phyloP scores from a whole-genome alignment of 768 basidiomycete species.

The Kwoniella newhampshirensis region DNA sequence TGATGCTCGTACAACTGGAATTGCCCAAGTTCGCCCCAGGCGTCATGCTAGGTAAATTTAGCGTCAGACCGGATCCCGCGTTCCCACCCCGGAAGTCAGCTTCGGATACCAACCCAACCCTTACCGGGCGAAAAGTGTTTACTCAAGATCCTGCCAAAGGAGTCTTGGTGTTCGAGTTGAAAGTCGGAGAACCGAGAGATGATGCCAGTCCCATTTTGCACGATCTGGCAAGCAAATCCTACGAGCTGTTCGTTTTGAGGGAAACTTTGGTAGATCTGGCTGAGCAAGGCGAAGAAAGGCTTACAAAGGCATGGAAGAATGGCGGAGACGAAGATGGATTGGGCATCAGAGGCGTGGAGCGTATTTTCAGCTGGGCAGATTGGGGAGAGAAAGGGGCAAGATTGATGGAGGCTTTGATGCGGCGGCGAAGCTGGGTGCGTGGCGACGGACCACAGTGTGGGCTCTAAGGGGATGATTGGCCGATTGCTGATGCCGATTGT shows the following conservation, averaged over 20 bases:
- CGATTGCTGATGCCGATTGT: background rate
- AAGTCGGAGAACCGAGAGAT: slow-evolving; percentile 20
- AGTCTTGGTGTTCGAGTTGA: slow-evolving; percentile 41
- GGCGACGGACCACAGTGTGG: too few relatives aligned
- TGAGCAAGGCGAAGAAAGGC: slow-evolving; percentile 29
- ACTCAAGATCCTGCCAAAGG: slow-evolving; percentile 43
- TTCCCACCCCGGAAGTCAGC: slow-evolving; percentile 23
- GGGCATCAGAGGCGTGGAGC: slow-evolving; percentile 22
- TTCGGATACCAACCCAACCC: slow-evolving; percentile 3
- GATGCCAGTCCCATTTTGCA: slow-evolving; percentile 1
- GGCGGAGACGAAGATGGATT: slow-evolving; percentile 14
- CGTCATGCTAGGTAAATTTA: slow-evolving; percentile 29
- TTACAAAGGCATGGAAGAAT: slow-evolving; percentile 18
- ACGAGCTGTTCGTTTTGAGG: slow-evolving; percentile 43
- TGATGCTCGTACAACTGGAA: slow-evolving; percentile 37
- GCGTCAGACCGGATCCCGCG: slow-evolving; percentile 45
- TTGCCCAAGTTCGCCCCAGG: slow-evolving; percentile 34
- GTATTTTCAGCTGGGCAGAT: slow-evolving; percentile 32
- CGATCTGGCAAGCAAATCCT: slow-evolving; percentile 13
- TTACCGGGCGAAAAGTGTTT: slow-evolving; percentile 31
- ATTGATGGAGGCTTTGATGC: slow-evolving; percentile 37
- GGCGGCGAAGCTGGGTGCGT: slow-evolving; percentile 41
- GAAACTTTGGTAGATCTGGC: slow-evolving; percentile 36
- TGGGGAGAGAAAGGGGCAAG: slow-evolving; percentile 37
- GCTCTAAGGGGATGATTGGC: background rate